Percentiles rank a stretch among this genome's conserved stretches.
Evolutionary conservation across 108 stramenopile genomes (phyloP).

Genomic region (Phaeodactylum tricornutum): DNA sequence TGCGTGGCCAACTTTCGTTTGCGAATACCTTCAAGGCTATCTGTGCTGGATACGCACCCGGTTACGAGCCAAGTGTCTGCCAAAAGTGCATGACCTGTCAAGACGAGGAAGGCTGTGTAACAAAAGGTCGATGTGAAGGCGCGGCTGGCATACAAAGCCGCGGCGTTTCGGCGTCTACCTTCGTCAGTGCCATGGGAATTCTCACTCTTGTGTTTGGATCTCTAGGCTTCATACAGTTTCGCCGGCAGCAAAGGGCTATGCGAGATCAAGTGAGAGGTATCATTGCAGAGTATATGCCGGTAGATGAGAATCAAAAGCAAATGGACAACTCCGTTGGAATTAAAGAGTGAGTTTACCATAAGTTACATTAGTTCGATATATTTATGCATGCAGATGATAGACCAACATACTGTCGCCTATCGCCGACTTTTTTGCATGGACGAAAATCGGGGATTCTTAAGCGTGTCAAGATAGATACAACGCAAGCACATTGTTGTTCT

Average conservation of each 20-base stretch:
- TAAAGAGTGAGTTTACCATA: no score
- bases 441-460: no score
- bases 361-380: no score
- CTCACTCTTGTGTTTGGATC: constrained; percentile 30
- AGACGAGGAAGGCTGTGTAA: constrained; percentile 19
- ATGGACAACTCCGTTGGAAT: no score
- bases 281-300: constrained; percentile 87
- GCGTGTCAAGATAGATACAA: no score
- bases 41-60: constrained; percentile 76
- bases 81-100: constrained; percentile 22
- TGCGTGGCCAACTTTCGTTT: constrained; percentile 66
- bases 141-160: background rate
- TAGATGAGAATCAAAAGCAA: no score
- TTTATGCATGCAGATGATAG: no score
- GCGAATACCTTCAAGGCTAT: constrained; percentile 81
- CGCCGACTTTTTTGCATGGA: no score
- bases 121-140: background rate
- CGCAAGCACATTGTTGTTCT: no score
- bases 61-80: constrained; percentile 69
- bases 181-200: constrained; percentile 21
- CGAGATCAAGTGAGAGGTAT: constrained; percentile 81
- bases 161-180: constrained; percentile 16
- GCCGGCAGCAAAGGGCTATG: constrained; percentile 66
- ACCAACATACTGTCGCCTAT: no score
- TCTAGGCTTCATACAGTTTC: constrained; percentile 63